Conservation (phyloP, 805 yeast species). For the Ogataea polymorpha region DNA sequence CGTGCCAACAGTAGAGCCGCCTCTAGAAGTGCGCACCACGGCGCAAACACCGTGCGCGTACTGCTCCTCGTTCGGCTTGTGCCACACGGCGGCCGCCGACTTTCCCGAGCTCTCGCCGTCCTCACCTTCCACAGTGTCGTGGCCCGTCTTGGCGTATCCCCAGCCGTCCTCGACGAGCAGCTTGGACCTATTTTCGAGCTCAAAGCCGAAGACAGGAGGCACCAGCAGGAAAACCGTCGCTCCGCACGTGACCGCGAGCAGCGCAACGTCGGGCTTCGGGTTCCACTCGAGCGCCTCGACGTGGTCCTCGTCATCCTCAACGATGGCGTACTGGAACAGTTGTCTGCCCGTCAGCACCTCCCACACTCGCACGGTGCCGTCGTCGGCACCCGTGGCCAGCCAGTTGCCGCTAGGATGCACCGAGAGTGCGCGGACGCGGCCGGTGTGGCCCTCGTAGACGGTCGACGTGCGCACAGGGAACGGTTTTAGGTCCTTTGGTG, state of each 20-base stretch:
- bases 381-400: conserved; percentile 98
- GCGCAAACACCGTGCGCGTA: conserved; percentile 65
- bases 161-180: conserved; percentile 84
- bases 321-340: conserved; percentile 59
- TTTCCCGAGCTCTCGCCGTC: conserved; percentile 29
- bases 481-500: conserved; percentile 94
- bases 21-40: conserved; percentile 53
- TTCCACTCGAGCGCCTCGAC: conserved; percentile 87
- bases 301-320: conserved; percentile 65
- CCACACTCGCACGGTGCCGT: conserved; percentile 95
- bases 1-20: conserved; percentile 47
- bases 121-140: conserved; percentile 26
- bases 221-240: conserved; percentile 73
- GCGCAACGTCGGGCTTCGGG: conserved; percentile 71
- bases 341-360: conserved; percentile 94
- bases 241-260: conserved; percentile 82
- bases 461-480: conserved; percentile 93
- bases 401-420: conserved; percentile 89
- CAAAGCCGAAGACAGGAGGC: conserved; percentile 90
- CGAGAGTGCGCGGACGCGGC: conserved; percentile 75
- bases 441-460: conserved; percentile 76
- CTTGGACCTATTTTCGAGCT: conserved; percentile 76
- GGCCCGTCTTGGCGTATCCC: conserved; percentile 61
- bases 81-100: conserved; percentile 73
- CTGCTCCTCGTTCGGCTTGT: conserved; percentile 67